Conservation (phyloP, 2,329 filamentous ascomycete species). For the Colletotrichum truncatum region DNA sequence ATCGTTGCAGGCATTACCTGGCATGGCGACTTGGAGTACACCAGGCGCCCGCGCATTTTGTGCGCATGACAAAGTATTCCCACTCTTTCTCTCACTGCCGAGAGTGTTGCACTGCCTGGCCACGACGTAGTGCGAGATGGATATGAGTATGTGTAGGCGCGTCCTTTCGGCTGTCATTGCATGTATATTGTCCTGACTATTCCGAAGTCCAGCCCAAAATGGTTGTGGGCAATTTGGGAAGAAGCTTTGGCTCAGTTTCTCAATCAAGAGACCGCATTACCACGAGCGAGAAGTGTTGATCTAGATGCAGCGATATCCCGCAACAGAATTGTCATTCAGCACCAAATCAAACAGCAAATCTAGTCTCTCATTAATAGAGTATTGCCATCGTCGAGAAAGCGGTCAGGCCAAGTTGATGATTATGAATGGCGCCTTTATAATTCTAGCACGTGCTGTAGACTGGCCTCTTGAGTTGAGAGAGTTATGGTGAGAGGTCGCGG, state of each 20-base stretch:
- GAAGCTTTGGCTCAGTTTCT: too few species aligned
- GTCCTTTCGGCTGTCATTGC: too few species aligned
- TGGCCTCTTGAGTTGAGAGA: background rate
- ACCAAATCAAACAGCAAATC: too few species aligned
- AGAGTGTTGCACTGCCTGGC: conserved; percentile 21
- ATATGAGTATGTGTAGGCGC: background rate
- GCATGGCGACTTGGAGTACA: conserved; percentile 20
- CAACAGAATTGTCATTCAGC: too few species aligned
- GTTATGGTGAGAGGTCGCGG: background rate
- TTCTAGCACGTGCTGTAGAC: background rate
- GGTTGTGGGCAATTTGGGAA: too few species aligned
- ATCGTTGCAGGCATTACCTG: conserved; percentile 23
- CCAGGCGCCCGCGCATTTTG: conserved; percentile 6
- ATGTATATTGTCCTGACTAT: too few species aligned
- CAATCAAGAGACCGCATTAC: too few species aligned
- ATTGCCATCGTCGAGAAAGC: too few species aligned
- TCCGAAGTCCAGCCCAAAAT: too few species aligned
- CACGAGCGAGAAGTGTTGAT: too few species aligned
- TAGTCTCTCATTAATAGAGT: background rate
- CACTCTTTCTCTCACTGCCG: conserved; percentile 15
- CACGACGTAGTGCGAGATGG: background rate
- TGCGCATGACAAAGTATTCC: conserved; percentile 24
- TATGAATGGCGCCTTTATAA: background rate
- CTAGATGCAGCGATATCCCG: too few species aligned
- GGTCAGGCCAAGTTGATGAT: background rate